These are phyloP conservation scores for Protomyces inouyei DNA, from an alignment of 1,139 yeast genomes.

Conservation along the genomic window DNA sequence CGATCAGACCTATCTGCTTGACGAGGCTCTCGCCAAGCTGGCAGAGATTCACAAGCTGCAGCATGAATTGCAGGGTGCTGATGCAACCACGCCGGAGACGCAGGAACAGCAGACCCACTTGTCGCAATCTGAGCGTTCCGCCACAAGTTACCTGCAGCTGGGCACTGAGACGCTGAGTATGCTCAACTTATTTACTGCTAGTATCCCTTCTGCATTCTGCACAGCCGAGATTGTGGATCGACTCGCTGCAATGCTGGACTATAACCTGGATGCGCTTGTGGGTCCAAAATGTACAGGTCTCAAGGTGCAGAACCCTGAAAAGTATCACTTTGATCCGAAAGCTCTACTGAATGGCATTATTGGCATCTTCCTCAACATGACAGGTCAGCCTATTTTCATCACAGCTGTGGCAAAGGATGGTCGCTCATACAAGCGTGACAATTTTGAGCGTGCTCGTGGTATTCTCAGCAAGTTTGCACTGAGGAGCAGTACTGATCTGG, in stretches of 20 bases:
- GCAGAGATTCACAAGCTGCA: slow-evolving; percentile 72
- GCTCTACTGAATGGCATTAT: slow-evolving; percentile 63
- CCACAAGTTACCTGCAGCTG: slow-evolving; percentile 74
- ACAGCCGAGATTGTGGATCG: slow-evolving; percentile 89
- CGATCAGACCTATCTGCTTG: slow-evolving; percentile 85
- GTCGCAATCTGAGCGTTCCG: slow-evolving; percentile 64
- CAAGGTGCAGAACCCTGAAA: slow-evolving; percentile 78
- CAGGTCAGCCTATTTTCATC: slow-evolving; percentile 59
- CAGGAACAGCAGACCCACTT: slow-evolving; percentile 38
- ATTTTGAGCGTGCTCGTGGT: slow-evolving; percentile 64
- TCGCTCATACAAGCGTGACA: slow-evolving; percentile 66
- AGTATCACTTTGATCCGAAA: slow-evolving; percentile 78
- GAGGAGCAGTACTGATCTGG: slow-evolving; percentile 53
- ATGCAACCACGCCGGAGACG: slow-evolving; percentile 31
- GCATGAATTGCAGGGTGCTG: slow-evolving; percentile 43
- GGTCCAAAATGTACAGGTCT: slow-evolving; percentile 91
- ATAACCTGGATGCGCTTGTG: slow-evolving; percentile 80
- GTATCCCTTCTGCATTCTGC: slow-evolving; percentile 80
- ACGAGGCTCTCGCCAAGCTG: slow-evolving; percentile 80
- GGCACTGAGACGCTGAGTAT: slow-evolving; percentile 77
- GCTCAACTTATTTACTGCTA: slow-evolving; percentile 74
- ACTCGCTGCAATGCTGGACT: slow-evolving; percentile 90
- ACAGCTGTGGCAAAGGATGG: slow-evolving; percentile 84
- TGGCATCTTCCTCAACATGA: slow-evolving; percentile 68
- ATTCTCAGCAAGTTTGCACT: slow-evolving; percentile 57